Evolutionary conservation across 2,329 filamentous ascomycete genomes (phyloP).

Genomic region (Pyrenophora teres): DNA sequence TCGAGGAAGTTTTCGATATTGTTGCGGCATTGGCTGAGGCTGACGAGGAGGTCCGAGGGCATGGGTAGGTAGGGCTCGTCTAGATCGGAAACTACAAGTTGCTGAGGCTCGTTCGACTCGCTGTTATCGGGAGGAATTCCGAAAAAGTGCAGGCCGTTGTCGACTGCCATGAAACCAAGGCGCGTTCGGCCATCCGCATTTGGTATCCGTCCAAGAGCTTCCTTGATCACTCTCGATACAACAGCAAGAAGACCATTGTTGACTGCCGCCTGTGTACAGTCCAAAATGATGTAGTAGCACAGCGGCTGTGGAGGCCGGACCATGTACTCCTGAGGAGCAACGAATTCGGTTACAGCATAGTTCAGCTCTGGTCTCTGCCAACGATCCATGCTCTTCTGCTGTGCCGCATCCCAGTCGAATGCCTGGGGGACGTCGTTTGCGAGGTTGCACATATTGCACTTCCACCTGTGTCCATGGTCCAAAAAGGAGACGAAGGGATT

Average conservation of each 20-base stretch:
- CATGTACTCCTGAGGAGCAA: constrained; percentile 99
- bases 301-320: constrained; percentile 90
- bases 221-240: constrained; percentile 87
- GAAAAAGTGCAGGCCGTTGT: constrained; percentile 95
- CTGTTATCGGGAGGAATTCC: constrained; percentile 87
- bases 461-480: constrained; percentile 96
- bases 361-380: constrained; percentile 94
- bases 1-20: constrained; percentile 91
- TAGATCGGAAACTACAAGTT: constrained; percentile 92
- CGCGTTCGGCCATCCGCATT: constrained; percentile 93
- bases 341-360: constrained; percentile 94
- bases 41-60: constrained; percentile 87
- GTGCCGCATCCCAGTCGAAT: constrained; percentile 94
- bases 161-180: constrained; percentile 92
- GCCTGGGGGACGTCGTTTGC: constrained; percentile 99
- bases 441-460: constrained; percentile 99
- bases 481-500: constrained; percentile 95
- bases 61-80: constrained; percentile 97
- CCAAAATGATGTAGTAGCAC: constrained; percentile 36
- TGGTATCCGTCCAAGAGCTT: constrained; percentile 96
- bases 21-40: constrained; percentile 82
- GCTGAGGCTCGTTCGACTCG: constrained; percentile 81
- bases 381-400: constrained; percentile 88
- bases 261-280: constrained; percentile 65
- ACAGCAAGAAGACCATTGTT: constrained; percentile 85